These are phyloP conservation scores for Pythium grandisporangium DNA, from an alignment of 352 stramenopile genomes.

Conservation along the genomic window DNA sequence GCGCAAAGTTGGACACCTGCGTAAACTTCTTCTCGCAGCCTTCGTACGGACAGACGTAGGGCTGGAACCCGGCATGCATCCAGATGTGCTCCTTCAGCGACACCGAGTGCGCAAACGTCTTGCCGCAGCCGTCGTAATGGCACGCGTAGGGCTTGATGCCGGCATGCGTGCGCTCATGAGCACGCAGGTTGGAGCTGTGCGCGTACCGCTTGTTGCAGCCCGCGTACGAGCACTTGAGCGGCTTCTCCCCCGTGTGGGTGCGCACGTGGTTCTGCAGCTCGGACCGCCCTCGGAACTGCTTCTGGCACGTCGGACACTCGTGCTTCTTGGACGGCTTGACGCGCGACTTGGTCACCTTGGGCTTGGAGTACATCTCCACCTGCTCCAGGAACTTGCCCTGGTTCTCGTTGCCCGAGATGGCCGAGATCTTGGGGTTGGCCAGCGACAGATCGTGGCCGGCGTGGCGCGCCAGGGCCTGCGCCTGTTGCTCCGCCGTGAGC, in stretches of 20 bases:
- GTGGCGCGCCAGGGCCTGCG: constrained; percentile 16
- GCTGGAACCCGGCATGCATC: constrained; percentile 87
- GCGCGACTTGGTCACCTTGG: constrained; percentile 79
- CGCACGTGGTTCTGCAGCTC: constrained; percentile 85
- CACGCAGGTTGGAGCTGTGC: constrained; percentile 86
- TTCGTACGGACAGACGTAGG: constrained; percentile 86
- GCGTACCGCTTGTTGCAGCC: constrained; percentile 86
- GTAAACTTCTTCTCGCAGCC: constrained; percentile 88
- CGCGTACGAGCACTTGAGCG: constrained; percentile 79
- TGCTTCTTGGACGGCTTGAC: constrained; percentile 84
- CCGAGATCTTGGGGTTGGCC: constrained; percentile 63
- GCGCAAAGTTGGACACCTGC: constrained; percentile 81
- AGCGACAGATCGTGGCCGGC: constrained; percentile 26
- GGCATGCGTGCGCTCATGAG: constrained; percentile 87
- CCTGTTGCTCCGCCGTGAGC: constrained; percentile 13
- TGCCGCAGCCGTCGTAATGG: constrained; percentile 84
- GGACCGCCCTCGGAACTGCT: constrained; percentile 77
- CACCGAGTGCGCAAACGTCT: constrained; percentile 86
- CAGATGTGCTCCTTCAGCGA: constrained; percentile 90
- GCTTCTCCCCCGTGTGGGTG: constrained; percentile 87
- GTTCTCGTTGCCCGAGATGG: constrained; percentile 63
- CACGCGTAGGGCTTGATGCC: constrained; percentile 88
- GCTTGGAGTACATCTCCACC: constrained; percentile 85
- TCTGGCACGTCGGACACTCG: constrained; percentile 76
- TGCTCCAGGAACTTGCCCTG: constrained; percentile 84